Base-by-base conservation (phyloP, 495 filamentous ascomycete genomes). In the Amphirosellinia nigrospora region DNA sequence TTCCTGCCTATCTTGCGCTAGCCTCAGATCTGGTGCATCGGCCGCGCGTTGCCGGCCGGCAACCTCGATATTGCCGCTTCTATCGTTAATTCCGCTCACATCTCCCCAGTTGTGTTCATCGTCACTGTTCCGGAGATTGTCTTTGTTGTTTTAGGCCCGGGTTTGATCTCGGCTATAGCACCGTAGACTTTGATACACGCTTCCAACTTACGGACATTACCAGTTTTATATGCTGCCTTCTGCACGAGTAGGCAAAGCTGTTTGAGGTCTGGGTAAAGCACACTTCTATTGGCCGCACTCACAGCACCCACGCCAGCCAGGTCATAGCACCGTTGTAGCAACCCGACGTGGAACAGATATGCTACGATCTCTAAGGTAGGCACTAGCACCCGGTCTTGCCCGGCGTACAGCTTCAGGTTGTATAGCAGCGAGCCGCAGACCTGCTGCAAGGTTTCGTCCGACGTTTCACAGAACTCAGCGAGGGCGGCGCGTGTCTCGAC, bases 191-290 rank as follows among this genome's bases (percentile, higher is more conserved):
- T 88, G 52, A 96, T 81, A 21, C 92, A 93, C 1, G 92, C 91
- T 75, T 92, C 88, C 11, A 98, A 82, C 72, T 94, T 93, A 34
- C 87, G 84, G 6, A 97, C 88, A 75, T 92, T 93, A 13, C 87
- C 85, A 11, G 92, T 91, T 80, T 94, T 94, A 83, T 90, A 93
- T 73, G 94, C 93, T 4, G 92, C 85, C 78, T 91, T 93, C 72
- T 95, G 93, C 10, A 89, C 86, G 16, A 88, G 79, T 38, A 88
- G 80, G 66, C 94, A 94, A 23, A 97, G 77, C 28, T 77, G 85
- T 71, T 86, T 85, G 58, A 80, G 78, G 53, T 81, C 76, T 1
- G 81, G 67, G 23, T 46, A 15, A 19, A 46, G 19, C 5, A 72
- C 85, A 86, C 66, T 85, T 88, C 73, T 23, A 67, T 36, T 64